phyloP scores from a whole-genome alignment of 345 rosid genomes.

The Boechera retrofracta region DNA sequence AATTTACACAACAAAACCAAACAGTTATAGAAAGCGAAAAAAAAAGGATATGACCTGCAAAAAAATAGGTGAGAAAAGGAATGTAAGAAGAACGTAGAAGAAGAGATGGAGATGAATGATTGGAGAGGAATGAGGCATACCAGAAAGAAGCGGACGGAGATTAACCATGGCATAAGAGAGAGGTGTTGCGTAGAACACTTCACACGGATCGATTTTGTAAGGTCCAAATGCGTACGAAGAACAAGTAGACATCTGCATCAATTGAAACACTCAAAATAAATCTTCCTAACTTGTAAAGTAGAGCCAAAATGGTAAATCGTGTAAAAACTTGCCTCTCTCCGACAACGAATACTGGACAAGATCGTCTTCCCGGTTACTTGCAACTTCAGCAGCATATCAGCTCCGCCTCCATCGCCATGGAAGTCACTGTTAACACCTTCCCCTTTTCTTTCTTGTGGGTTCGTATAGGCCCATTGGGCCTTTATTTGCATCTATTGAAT shows the following conservation, averaged over 20 bases:
- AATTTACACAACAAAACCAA: slow-evolving; percentile 4
- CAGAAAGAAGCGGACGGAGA: slow-evolving; percentile 87
- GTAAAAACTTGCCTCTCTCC: slow-evolving; percentile 35
- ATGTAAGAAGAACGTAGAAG: neutral
- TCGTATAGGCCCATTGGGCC: neutral
- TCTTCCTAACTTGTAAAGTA: neutral
- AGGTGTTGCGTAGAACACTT: slow-evolving; percentile 74
- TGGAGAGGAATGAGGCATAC: slow-evolving; percentile 38
- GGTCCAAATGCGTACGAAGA: slow-evolving; percentile 64
- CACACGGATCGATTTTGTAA: slow-evolving; percentile 67
- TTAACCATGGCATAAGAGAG: slow-evolving; percentile 89
- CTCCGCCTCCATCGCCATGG: slow-evolving; percentile 41
- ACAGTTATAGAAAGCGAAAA: slow-evolving; percentile 11
- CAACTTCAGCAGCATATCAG: slow-evolving; percentile 46
- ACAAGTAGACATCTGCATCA: slow-evolving; percentile 50
- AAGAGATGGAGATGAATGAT: neutral
- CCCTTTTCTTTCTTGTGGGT: slow-evolving; percentile 20
- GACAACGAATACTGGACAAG: slow-evolving; percentile 34
- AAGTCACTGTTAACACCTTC: neutral
- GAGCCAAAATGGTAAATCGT: neutral
- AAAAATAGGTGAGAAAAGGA: neutral
- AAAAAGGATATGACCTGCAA: slow-evolving; percentile 98
- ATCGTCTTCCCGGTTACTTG: slow-evolving; percentile 45
- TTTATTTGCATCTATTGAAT: neutral
- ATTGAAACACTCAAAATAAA: neutral